Percentiles rank a stretch among this genome's conserved stretches.
Evolutionary conservation across 805 yeast species (phyloP).

Genomic region (Zygoascus flipseniorum): DNA sequence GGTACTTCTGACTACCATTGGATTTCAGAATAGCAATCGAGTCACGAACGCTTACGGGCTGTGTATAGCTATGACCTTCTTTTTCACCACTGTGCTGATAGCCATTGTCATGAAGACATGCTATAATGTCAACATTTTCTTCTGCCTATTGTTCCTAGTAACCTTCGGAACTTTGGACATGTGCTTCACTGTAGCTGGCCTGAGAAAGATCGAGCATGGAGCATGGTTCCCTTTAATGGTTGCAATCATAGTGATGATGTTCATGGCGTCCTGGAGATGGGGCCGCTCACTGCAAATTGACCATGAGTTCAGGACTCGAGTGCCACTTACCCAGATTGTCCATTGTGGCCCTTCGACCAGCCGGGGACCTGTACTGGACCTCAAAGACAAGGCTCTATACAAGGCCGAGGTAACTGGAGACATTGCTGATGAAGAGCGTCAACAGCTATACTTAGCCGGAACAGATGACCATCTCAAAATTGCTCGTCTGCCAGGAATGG

Average conservation of each 20-base stretch:
- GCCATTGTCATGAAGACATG: constrained; percentile 30
- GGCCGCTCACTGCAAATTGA: neutral
- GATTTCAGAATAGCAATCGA: constrained; percentile 40
- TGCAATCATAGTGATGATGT: neutral
- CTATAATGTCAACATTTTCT: neutral
- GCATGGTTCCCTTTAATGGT: constrained; percentile 1
- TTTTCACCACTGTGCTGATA: constrained; percentile 43
- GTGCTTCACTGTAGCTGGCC: neutral
- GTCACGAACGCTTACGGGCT: constrained; percentile 56
- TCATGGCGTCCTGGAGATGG: neutral
- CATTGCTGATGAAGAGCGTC: neutral
- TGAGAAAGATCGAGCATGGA: neutral
- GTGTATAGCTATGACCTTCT: constrained; percentile 48
- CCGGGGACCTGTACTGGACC: neutral
- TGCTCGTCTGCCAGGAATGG: constrained; percentile 1
- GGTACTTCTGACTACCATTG: constrained; percentile 43
- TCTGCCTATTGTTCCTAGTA: neutral
- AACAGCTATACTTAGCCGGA: neutral
- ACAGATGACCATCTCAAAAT: neutral
- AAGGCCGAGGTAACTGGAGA: neutral
- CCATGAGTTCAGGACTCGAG: neutral
- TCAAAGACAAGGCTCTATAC: neutral
- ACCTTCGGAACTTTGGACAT: neutral
- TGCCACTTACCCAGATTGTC: neutral
- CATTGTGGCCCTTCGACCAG: neutral